Evolutionary conservation across 1,284 basidiomycete species (phyloP), one percentile per base, ranked within the genome.

Genomic region (Apiotrichum siamense): DNA sequence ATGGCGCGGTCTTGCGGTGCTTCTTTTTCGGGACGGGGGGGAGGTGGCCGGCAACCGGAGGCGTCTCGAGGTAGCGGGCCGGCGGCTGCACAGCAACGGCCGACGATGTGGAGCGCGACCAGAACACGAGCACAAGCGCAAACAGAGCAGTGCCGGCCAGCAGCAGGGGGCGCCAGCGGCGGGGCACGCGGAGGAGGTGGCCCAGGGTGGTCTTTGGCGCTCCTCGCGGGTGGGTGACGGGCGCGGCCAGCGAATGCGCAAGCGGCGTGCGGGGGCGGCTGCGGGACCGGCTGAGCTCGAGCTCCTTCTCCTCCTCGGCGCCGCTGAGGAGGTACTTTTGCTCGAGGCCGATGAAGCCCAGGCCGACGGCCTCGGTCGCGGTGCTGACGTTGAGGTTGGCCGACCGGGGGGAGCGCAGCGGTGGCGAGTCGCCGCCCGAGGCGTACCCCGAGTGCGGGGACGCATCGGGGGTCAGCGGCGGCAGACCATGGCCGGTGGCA

Each of bases 121-220:
- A 47, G 32, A 60, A 45, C 27, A 68, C 41, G 36, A 61, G 29
- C 24, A 43, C 42, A 36, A 69, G 56, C 31, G 56, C 56, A 29
- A 63, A 38, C 29, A 69, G 25, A 23, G 63, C 62, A 24, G 66
- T 55, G n/a, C 52, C 52, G 38, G 65, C 24, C 17, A 69, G 44
- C n/a, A 69, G 50, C 4, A 53, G 45, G 2, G 69, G 67, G 26
- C 69, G 64, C 5, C 57, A 35, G 33, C 64, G 54, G 9, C 69
- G 61, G 24, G 69, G 65, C 7, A 71, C 55, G 31, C 67, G 64
- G 21, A 65, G 48, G 18, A 67, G 45, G 39, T 59, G 56, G n/a
- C 58, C 42, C 20, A 63, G 26, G 20, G 59, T 54, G 11, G 59
- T 52, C 4, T 44, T 50, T 45, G 52, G n/a, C 44, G 47, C 43